Conservation (phyloP, 1,139 yeast species). For the Candida frijolesensis region DNA sequence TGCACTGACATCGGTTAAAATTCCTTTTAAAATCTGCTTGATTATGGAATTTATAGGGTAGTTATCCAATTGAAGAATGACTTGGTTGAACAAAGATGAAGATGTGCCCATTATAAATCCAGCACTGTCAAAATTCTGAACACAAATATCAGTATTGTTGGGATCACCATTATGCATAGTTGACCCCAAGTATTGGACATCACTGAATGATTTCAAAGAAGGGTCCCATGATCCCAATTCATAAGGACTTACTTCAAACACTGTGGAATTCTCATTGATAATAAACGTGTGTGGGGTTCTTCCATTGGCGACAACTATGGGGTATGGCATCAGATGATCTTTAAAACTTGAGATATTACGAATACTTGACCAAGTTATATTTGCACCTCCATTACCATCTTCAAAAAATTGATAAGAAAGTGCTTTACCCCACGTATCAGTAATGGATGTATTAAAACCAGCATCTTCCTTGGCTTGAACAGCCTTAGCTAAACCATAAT, state of each 20-base stretch:
- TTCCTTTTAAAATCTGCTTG: slow-evolving; percentile 23
- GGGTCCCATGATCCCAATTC: slow-evolving; percentile 53
- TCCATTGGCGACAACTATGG: slow-evolving; percentile 43
- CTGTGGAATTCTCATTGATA: slow-evolving; percentile 41
- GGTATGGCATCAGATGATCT: slow-evolving; percentile 43
- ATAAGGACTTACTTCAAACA: slow-evolving; percentile 43
- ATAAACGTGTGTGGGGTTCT: slow-evolving; percentile 38
- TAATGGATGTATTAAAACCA: slow-evolving; percentile 39
- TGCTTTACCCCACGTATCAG: slow-evolving; percentile 51
- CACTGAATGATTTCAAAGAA: slow-evolving; percentile 31
- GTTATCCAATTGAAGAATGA: slow-evolving; percentile 25
- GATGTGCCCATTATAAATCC: slow-evolving; percentile 51
- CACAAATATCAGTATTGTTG: slow-evolving; percentile 26
- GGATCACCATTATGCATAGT: slow-evolving; percentile 30
- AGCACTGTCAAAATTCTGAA: slow-evolving; percentile 43
- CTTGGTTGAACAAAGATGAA: slow-evolving; percentile 45
- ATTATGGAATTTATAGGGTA: slow-evolving; percentile 29
- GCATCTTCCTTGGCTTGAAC: slow-evolving; percentile 35
- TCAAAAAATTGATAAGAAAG: slow-evolving; percentile 16
- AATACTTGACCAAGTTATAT: slow-evolving; percentile 43
- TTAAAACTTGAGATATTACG: slow-evolving; percentile 29
- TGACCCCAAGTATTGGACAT: slow-evolving; percentile 40
- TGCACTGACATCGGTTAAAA: slow-evolving; percentile 21
- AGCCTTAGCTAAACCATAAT: slow-evolving; percentile 29
- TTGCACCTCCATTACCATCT: slow-evolving; percentile 26